Evolutionary conservation across 441 rosid genomes (phyloP).

Genomic region (Macaranga tanarius): DNA sequence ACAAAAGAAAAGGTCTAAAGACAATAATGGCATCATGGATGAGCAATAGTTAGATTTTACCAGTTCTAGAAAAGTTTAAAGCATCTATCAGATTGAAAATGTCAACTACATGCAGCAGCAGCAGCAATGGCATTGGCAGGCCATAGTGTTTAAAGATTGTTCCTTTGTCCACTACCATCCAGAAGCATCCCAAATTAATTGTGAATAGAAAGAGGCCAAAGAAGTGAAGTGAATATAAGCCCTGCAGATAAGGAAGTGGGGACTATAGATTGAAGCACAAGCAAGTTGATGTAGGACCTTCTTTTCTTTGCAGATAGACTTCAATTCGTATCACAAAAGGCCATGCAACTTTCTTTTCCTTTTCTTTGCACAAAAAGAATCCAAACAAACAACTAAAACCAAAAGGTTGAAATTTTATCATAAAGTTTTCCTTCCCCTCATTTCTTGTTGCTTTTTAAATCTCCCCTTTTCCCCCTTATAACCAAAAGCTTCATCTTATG

Average conservation of each 20-base stretch:
- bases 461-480: too few species aligned
- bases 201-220: slow-evolving; percentile 15
- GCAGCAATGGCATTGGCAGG: not conserved
- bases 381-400: too few species aligned
- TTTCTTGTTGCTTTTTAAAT: too few species aligned
- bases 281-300: slow-evolving; percentile 26
- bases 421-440: too few species aligned
- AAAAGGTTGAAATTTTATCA: too few species aligned
- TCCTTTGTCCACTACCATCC: slow-evolving; percentile 14
- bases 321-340: slow-evolving; percentile 30
- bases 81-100: not conserved
- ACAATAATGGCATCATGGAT: not conserved
- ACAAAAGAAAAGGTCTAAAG: not conserved
- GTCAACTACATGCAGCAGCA: slow-evolving; percentile 2
- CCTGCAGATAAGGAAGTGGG: not conserved
- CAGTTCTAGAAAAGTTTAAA: not conserved
- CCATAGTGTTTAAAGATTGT: not conserved
- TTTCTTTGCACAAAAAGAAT: too few species aligned
- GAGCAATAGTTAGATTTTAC: not conserved
- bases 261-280: not conserved
- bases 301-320: slow-evolving; percentile 23
- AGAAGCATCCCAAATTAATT: not conserved
- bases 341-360: slow-evolving; percentile 22
- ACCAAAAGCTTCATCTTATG: too few species aligned
- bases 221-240: not conserved